Base-by-base conservation (phyloP, 768 basidiomycete genomes). In the Mycena floridula region DNA sequence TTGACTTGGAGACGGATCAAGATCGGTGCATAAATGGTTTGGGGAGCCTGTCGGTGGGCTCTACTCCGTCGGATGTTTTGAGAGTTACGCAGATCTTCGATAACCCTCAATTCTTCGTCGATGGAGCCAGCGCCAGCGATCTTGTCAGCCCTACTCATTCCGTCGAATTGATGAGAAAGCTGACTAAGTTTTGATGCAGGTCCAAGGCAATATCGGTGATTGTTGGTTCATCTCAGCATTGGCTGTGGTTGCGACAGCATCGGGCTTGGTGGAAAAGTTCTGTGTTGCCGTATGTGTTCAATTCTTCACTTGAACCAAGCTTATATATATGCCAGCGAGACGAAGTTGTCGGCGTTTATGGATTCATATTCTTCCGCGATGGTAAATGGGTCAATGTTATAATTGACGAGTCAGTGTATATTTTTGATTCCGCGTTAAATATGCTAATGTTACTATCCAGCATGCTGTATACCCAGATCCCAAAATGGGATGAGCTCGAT, bases 311-410 rank as follows among this genome's bases (percentile, higher is more conserved):
- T 24, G 4, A 22, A 28, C 24, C 18, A 13, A n/a, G 48, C 15
- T 32, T 11, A 24, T n/a, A 7, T 38, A 45, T 36, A 22, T 23
- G 47, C 4, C 45, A 77, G 73, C 61, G 70, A 12, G 72, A 77
- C 47, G 72, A 76, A 52, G 45, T 68, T 49, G 71, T 77, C 25
- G 77, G 77, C 2, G 67, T 81, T 5, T 81, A 79, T 50, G 78
- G 77, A 2, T 81, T 76, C 54, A 67, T 79, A 39, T 79, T 81
- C 57, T 76, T 70, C 56, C 62, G 75, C 2, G 77, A 79, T 54
- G 59, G 60, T 27, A 59, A 62, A 24, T 79, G 77, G 77, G 70
- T 72, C 12, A 62, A 67, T 11, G 66, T 79, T 7, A 68, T 79
- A 47, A 68, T 79, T 43, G 78, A 81, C 50, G 78, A 81, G 76